phyloP scores from a whole-genome alignment of 306 rosid species.

The Vigna reflexopilosa region DNA sequence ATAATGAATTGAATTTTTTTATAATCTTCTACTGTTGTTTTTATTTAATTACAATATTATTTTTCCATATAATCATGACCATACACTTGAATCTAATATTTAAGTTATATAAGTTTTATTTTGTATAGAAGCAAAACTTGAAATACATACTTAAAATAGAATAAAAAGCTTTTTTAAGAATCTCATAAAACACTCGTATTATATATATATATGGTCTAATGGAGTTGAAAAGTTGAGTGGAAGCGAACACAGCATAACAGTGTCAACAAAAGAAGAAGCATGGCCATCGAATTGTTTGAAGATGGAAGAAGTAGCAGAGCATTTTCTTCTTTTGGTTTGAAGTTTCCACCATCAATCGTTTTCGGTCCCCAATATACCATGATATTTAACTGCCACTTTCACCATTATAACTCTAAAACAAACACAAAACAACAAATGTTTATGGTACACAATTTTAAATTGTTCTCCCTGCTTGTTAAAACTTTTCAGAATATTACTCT shows the following conservation, averaged over 20 bases:
- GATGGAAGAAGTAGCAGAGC: not conserved
- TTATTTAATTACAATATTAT: too few relatives aligned
- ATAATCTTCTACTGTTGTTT: too few relatives aligned
- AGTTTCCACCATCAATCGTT: slow-evolving; percentile 19
- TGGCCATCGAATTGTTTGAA: not conserved
- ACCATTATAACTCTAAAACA: not conserved
- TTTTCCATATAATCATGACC: too few relatives aligned
- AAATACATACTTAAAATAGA: too few relatives aligned
- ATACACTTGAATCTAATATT: too few relatives aligned
- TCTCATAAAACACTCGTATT: too few relatives aligned
- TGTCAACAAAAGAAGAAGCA: slow-evolving; percentile 16
- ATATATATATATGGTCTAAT: too few relatives aligned
- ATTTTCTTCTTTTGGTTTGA: slow-evolving; percentile 8
- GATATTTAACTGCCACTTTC: slow-evolving; percentile 22
- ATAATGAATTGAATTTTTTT: too few relatives aligned
- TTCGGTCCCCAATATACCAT: slow-evolving; percentile 6
- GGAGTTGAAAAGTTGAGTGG: not conserved
- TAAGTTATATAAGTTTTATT: too few relatives aligned
- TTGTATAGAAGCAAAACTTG: too few relatives aligned
- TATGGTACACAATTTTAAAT: not conserved
- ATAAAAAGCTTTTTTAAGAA: too few relatives aligned
- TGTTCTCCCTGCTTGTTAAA: not conserved
- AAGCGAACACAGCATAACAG: not conserved
- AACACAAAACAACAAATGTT: not conserved
- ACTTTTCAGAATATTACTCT: not conserved